Base-by-base conservation (phyloP, 108 stramenopile genomes). In the Pseudonitzschia multiseries region DNA sequence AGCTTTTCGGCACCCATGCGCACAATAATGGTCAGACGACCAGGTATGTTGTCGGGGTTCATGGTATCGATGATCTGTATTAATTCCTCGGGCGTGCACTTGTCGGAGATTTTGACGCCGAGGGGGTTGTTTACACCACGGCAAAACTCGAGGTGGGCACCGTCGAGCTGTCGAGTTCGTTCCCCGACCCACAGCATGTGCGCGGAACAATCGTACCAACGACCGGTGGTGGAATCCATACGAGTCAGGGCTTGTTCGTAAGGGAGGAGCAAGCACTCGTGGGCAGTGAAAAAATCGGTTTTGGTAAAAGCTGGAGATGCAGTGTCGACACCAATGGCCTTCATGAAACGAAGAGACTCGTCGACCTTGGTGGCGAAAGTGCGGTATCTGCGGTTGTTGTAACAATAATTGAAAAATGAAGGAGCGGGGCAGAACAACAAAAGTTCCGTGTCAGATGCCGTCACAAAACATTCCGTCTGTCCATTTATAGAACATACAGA, bases 151-250 rank as follows among this genome's bases (percentile, higher is more conserved):
- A 98, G 74, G 74, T 99, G 99, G n/a, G 97, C 97, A 40, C 93
- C 88, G 77, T 97, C 99, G 54, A 97, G 87, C 81, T 98, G 90
- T 61, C 99, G 89, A 33, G 99, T 99, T 63, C 99, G 95, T 79
- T 99, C 99, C 51, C 99, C 99, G 28, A 99, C 93, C 98, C 99
- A 99, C 41, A 99, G 86, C 93, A 99, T 96, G 87, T 98, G 98
- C 0, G 97, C 93, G 27, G 97, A 97, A 80, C 96, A 97, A 83
- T 97, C 97, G 77, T 97, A 98, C 89, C 87, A 99, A 66, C 86
- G 90, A 40, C 95, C 98, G 4, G 97, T 96, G 44, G 89, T 95
- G n/a, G 96, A 97, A 80, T 98, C 98, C 72, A 90, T 75, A 32
- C 98, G 88, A 46, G 99, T 99, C 77, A 98, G 81, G 18, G 98